A percentile compares a stretch with the other conserved stretches of the same genome.
Evolutionary conservation across 768 basidiomycete species (phyloP).

Genomic region (Hydnum rufescens): DNA sequence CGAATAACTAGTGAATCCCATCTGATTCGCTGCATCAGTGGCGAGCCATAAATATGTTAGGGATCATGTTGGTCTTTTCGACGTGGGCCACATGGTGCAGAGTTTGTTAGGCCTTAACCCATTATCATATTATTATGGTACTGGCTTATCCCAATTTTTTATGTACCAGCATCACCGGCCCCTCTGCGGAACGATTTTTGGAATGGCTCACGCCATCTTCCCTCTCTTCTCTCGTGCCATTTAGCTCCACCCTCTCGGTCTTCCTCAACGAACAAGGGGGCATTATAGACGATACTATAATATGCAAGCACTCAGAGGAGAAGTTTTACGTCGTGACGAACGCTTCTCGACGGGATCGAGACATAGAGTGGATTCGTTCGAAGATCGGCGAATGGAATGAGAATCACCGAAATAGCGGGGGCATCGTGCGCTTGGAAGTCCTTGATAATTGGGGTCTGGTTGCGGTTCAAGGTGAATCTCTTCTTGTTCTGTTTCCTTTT

Average conservation of each 20-base stretch:
- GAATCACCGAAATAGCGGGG: conserved; percentile 21
- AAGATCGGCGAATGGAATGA: conserved; percentile 65
- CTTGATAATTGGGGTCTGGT: conserved; percentile 74
- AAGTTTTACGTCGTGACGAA: conserved; percentile 94
- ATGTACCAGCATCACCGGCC: conserved; percentile 50
- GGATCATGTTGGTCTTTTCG: conserved; percentile 67
- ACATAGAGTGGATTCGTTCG: conserved; percentile 54
- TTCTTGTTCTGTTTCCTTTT: background rate
- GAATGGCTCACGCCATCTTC: conserved; percentile 82
- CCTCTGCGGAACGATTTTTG: conserved; percentile 59
- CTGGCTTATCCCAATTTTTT: background rate
- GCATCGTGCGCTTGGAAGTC: conserved; percentile 56
- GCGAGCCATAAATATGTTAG: conserved; percentile 83
- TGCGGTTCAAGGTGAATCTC: conserved; percentile 57
- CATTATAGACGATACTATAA: conserved; percentile 89
- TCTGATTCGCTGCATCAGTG: conserved; percentile 26
- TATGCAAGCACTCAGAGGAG: conserved; percentile 62
- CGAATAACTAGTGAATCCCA: background rate
- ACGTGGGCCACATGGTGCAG: conserved; percentile 98
- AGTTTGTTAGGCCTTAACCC: conserved; percentile 40
- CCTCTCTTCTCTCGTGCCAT: conserved; percentile 42
- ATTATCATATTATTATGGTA: background rate
- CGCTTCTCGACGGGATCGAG: conserved; percentile 66
- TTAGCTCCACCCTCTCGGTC: conserved; percentile 70
- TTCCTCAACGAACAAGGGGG: conserved; percentile 78